Base-by-base conservation (phyloP, 768 basidiomycete species). In the Naematelia aurantialba region DNA sequence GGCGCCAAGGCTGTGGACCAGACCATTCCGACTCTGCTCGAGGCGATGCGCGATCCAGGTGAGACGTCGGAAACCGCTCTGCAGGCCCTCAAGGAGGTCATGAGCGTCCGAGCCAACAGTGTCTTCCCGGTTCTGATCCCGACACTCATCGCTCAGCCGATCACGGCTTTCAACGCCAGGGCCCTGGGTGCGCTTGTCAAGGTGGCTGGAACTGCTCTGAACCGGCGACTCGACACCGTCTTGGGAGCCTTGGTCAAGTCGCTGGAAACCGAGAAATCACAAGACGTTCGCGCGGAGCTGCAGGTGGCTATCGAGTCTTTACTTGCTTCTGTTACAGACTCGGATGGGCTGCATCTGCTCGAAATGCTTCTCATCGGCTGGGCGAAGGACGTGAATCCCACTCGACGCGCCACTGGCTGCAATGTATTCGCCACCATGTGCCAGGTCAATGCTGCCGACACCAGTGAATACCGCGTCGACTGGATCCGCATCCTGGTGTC, bases 111-210 rank as follows among this genome's bases (percentile, higher is more conserved):
- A 39, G 90, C 94, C 13, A 83, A 87, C 42, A 91, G 89, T 10
- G 92, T 98, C 39, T 98, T 98, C 89, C 96, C 96, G 0, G 89
- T 97, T 19, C 81, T 98, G 56, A 90, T 99, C 58, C 96, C 93
- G 0, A 94, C 92, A 0, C 80, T 99, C 60, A 92, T 89, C 42
- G 84, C 88, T 3, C 83, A 83, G 5, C 96, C 93, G 0, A 94
- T 98, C 84, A 86, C 92, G 2, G 85, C 87, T 8, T 98, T 97
- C 85, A 98, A 98, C 71, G 90, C 89, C 17, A 85, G 87, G 4
- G 96, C 94, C 1, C 80, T 98, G 10, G 88, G 87, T 1, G 87
- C 92, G 0, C 82, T 99, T 39, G 91, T 98, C 13, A 88, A 89
- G 0, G 96, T 98, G 11, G 96, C 96, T 39, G 94, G 96, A 2